Evolutionary conservation across 2,329 filamentous ascomycete species (phyloP), one percentile per base, ranked within the genome.

Genomic region (Fusarium nanum): DNA sequence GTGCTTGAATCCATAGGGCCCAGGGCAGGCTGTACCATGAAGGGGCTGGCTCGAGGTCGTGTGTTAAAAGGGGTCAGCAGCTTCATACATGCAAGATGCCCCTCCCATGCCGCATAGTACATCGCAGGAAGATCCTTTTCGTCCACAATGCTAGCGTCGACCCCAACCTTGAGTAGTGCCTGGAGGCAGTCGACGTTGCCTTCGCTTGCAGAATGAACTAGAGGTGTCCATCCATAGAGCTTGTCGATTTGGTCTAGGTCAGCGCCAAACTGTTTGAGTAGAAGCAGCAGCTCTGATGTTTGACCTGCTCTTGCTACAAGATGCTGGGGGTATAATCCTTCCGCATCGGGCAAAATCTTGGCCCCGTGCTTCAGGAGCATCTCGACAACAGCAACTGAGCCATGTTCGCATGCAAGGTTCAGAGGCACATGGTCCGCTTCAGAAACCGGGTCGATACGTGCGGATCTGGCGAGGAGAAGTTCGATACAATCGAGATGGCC

Each of bases 51-150:
- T 30, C 78, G 77, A 18, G 78, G 82, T 32, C 78, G 76, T 52
- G 76, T 81, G 76, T 86, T 86, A 73, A 84, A 85, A 2, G 90
- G 88, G 7, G 90, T 90, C 32, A 99, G 87, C 10, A 98, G 86
- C 75, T 91, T 91, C 92, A 99, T 97, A 82, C 96, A 98, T 76
- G 95, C 92, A 57, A 98, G 82, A 77, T 98, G 93, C 1, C 96
- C 96, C 82, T 99, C 96, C 96, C 96, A 99, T 0, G 94, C 95
- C 16, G 96, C 96, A 80, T 99, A 99, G 80, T 99, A 99, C 90
- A 98, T 94, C 28, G 96, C 94, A 4, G 94, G 93, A 6, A 98
- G 86, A 18, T 90, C 91, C 78, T 98, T 99, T 81, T 99, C 96
- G 76, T 99, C 96, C 45, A 93, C 82, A 57, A 94, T 92, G 70